Conservation (phyloP, 169 alveolate genomes). For the Theileria annulata region DNA sequence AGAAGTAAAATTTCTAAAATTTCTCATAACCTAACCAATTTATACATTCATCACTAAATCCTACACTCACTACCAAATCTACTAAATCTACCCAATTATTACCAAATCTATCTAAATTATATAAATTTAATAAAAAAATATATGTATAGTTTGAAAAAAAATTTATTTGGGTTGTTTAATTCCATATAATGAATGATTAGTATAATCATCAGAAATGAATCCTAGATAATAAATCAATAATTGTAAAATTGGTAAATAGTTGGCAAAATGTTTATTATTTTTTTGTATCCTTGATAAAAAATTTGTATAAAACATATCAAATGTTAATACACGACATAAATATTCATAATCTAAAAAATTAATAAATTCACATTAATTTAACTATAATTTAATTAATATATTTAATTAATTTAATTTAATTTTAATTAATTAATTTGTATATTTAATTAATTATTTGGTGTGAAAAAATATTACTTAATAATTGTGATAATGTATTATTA, state of each 20-base stretch:
- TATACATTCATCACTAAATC: too few species aligned
- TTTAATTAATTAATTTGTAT: too few species aligned
- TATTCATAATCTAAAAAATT: constrained; percentile 50
- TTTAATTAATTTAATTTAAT: too few species aligned
- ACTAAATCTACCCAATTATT: too few species aligned
- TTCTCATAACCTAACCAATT: too few species aligned
- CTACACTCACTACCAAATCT: too few species aligned
- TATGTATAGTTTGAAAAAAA: neutral
- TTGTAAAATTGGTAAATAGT: constrained; percentile 58
- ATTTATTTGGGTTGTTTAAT: neutral
- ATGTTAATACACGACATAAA: constrained; percentile 51
- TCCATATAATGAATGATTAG: constrained; percentile 33
- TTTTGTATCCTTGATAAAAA: constrained; percentile 25
- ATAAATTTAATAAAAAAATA: too few species aligned
- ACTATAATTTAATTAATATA: too few species aligned
- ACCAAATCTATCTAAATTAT: too few species aligned
- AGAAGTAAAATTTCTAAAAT: too few species aligned
- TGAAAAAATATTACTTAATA: neutral
- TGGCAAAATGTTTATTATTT: constrained; percentile 19
- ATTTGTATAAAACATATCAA: constrained; percentile 23
- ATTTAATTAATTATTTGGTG: too few species aligned
- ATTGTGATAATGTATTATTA: neutral
- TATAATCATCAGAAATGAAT: constrained; percentile 56
- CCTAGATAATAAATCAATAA: constrained; percentile 50
- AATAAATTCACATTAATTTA: too few species aligned